These are phyloP conservation scores for Sphagnum contortum DNA, from an alignment of 225 moss, liverwort and hornwort species.

Conservation along the genomic window DNA sequence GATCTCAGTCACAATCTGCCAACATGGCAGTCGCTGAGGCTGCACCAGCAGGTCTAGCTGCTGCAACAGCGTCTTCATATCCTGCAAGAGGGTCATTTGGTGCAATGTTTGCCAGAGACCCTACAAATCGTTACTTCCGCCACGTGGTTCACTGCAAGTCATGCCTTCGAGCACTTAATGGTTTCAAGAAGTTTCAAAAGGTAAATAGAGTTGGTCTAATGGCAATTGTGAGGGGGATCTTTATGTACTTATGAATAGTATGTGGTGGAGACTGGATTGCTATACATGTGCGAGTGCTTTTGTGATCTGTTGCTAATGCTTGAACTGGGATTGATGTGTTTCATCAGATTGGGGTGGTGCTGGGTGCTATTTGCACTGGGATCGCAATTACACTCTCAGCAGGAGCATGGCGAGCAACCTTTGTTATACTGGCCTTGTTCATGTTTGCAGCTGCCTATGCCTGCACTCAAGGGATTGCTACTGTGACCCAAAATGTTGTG, in stretches of 20 bases:
- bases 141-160: slow-evolving; percentile 81
- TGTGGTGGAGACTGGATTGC: no score
- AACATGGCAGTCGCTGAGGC: slow-evolving; percentile 51
- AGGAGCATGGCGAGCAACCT: slow-evolving; percentile 36
- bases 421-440: slow-evolving; percentile 47
- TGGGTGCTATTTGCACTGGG: slow-evolving; percentile 38
- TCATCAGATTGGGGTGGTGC: slow-evolving; percentile 34
- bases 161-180: slow-evolving; percentile 31
- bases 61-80: slow-evolving; percentile 43
- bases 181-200: slow-evolving; percentile 52
- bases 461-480: slow-evolving; percentile 29
- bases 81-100: slow-evolving; percentile 75
- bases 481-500: slow-evolving; percentile 56
- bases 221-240: no score
- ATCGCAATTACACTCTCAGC: slow-evolving; percentile 42
- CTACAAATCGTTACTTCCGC: slow-evolving; percentile 67
- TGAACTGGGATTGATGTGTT: background rate
- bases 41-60: slow-evolving; percentile 56
- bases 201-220: slow-evolving; percentile 1
- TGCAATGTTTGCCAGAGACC: slow-evolving; percentile 59
- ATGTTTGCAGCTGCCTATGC: slow-evolving; percentile 48
- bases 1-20: slow-evolving; percentile 25
- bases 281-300: no score
- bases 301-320: background rate
- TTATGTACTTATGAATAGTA: no score